A percentile compares a stretch with the other conserved stretches of the same genome.
Evolutionary conservation across 2,329 filamentous ascomycete genomes (phyloP).

Genomic region (Zasmidium angulare): DNA sequence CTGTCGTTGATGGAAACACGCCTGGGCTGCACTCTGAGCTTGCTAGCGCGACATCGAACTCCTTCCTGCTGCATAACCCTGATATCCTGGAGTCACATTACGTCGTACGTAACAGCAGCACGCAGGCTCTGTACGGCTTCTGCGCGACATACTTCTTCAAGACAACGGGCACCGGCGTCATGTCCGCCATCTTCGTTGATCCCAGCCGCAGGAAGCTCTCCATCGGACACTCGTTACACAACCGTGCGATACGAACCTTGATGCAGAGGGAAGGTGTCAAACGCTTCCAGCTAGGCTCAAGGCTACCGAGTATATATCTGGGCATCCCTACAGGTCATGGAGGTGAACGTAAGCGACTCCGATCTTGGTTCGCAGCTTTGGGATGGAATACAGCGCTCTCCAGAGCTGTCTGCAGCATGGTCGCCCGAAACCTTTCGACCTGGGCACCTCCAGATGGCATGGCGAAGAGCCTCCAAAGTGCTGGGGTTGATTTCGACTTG

Average conservation of each 20-base stretch:
- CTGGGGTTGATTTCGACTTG: conserved; percentile 76
- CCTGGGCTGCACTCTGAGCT: conserved; percentile 69
- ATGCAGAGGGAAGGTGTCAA: conserved; percentile 70
- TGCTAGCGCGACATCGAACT: conserved; percentile 66
- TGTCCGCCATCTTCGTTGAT: conserved; percentile 88
- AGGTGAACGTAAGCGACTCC: conserved; percentile 59
- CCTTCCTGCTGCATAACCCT: conserved; percentile 71
- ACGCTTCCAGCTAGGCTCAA: conserved; percentile 76
- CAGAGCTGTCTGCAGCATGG: conserved; percentile 67
- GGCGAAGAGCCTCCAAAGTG: conserved; percentile 68
- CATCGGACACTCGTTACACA: conserved; percentile 86
- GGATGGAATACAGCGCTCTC: conserved; percentile 78
- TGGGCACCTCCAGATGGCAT: conserved; percentile 79
- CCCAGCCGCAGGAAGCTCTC: conserved; percentile 82
- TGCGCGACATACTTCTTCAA: conserved; percentile 82
- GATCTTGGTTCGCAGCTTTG: conserved; percentile 84
- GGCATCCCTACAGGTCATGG: conserved; percentile 73
- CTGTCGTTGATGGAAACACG: conserved; percentile 65
- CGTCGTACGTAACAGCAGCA: conserved; percentile 91
- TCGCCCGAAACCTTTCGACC: conserved; percentile 67
- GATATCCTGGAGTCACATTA: conserved; percentile 81
- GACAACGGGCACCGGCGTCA: conserved; percentile 67
- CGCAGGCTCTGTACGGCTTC: conserved; percentile 86
- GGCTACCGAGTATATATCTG: conserved; percentile 80
- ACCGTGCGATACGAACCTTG: conserved; percentile 75